phyloP scores from a whole-genome alignment of 129 eudicot genomes.

The Lactuca sativa region DNA sequence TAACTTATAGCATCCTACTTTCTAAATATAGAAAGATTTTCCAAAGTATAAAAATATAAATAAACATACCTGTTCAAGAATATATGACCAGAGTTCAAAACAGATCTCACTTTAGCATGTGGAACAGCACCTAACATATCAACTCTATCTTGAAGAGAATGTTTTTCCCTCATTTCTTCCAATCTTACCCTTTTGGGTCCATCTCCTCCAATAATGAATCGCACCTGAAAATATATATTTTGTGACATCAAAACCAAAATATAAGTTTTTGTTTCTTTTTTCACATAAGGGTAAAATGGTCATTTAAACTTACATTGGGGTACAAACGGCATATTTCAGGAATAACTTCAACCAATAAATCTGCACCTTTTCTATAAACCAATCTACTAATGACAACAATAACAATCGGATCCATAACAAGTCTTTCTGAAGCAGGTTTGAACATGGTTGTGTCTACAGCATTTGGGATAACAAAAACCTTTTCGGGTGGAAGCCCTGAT shows the following conservation, averaged over 20 bases:
- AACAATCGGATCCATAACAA: conserved; percentile 58
- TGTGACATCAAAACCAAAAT: conserved; percentile 21
- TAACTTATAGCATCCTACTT: no score
- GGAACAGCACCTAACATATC: conserved; percentile 99
- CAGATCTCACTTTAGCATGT: conserved; percentile 94
- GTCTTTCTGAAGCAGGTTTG: conserved; percentile 83
- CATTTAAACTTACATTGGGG: conserved; percentile 70
- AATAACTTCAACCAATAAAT: conserved; percentile 93
- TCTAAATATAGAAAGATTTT: neutral
- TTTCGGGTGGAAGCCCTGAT: conserved; percentile 89
- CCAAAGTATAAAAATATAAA: neutral
- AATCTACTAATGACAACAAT: conserved; percentile 95
- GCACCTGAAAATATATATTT: conserved; percentile 59
- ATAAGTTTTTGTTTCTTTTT: conserved; percentile 2
- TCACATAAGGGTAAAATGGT: neutral
- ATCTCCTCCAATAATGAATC: conserved; percentile 95
- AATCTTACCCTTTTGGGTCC: conserved; percentile 96
- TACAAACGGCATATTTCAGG: conserved; percentile 93
- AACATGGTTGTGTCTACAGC: conserved; percentile 99
- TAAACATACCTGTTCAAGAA: conserved; percentile 78
- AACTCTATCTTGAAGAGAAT: conserved; percentile 91
- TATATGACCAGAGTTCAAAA: conserved; percentile 87
- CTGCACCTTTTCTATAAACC: conserved; percentile 97
- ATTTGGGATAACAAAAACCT: conserved; percentile 92
- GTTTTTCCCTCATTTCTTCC: conserved; percentile 99